Percentiles rank a stretch among this genome's conserved stretches.
phyloP scores from a whole-genome alignment of 2,329 filamentous ascomycete species.

The Cytospora schulzeri region DNA sequence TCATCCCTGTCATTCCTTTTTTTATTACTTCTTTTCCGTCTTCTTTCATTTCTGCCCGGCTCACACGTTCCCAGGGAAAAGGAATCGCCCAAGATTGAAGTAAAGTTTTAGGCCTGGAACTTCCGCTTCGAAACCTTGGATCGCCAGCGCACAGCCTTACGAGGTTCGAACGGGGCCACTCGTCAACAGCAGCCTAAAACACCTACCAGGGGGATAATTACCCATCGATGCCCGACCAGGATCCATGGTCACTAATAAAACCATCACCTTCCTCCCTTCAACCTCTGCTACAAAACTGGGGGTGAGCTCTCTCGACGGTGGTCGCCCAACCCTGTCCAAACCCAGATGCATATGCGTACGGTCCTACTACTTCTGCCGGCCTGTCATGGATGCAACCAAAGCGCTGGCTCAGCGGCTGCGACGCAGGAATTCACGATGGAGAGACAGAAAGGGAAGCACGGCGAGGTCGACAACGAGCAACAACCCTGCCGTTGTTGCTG shows the following conservation, averaged over 20 bases:
- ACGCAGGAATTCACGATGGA: slow-evolving; percentile 24
- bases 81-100: not conserved
- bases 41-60: not conserved
- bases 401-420: slow-evolving; percentile 25
- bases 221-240: slow-evolving; percentile 19
- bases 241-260: slow-evolving; percentile 10
- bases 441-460: slow-evolving; percentile 9
- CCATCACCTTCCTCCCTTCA: slow-evolving; percentile 1
- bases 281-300: slow-evolving; percentile 8
- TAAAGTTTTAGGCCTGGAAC: not conserved
- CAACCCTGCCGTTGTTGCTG: not conserved
- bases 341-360: slow-evolving; percentile 23
- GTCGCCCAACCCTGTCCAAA: not conserved
- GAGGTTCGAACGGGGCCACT: not conserved
- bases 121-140: not conserved
- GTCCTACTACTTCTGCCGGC: slow-evolving; percentile 18
- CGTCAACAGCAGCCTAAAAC: not conserved
- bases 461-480: slow-evolving; percentile 8
- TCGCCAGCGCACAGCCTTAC: not conserved
- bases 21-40: not conserved
- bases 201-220: slow-evolving; percentile 7
- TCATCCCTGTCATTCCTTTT: not conserved
- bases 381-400: slow-evolving; percentile 29
- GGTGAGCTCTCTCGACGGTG: slow-evolving; percentile 8
- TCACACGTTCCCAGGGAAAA: not conserved